Evolutionary conservation across 1,139 yeast genomes (phyloP), one percentile per base, ranked within the genome.

Genomic region (Blastobotrys apis): DNA sequence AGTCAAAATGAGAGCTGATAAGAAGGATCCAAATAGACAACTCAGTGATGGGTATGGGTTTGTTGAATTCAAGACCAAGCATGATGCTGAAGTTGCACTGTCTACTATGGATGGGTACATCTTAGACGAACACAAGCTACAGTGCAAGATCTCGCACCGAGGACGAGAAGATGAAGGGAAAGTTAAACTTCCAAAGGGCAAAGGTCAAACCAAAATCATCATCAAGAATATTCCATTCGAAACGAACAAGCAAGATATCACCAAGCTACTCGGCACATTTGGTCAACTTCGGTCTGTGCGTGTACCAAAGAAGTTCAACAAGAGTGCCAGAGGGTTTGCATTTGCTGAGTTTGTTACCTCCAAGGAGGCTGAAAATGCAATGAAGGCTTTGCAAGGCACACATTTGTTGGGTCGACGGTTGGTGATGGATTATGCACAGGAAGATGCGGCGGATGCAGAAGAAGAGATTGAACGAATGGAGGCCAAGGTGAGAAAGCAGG

Each of bases 31-130:
- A 1, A 83, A 82, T 6, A 73, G 76, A 47, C 68, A 73, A 15
- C 73, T 81, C 50, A 86, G 96, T 57, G 92, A 92, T 98, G 99
- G 99, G 27, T 92, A 88, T 60, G 99, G 99, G 0, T 92, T 92
- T 66, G 96, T 79, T 23, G 98, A 92, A 65, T 94, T 88, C 65
- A 78, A 71, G 55, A 77, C 90, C 3, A 78, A 78, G 53, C 86
- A 80, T 40, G 81, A 84, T 57, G 98, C 98, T 0, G 72, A 77
- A 37, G 73, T 76, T 15, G 97, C 96, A 3, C 78, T 87, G 43
- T 63, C 74, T 22, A 74, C 83, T 0, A 69, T 88, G 72, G 87
- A 92, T 62, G 95, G 90, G 1, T 74, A 79, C 50, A 78, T 80
- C 1, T 73, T 92, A 44, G 95, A 87, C 61, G 97, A 96, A 0